Evolutionary conservation across 2,329 filamentous ascomycete genomes (phyloP).

Genomic region (Aspergillus fructus): DNA sequence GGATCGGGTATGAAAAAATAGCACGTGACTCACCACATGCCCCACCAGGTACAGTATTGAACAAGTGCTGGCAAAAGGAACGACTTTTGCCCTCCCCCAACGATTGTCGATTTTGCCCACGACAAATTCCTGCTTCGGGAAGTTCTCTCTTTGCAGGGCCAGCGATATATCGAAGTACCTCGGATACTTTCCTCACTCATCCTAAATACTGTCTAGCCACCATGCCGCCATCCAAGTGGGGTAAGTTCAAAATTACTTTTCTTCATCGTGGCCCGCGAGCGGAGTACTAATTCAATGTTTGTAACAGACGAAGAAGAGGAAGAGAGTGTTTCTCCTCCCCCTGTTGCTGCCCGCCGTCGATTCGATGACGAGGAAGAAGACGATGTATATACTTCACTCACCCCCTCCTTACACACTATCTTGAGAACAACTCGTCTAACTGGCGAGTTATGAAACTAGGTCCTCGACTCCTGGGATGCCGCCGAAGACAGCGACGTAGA

Average conservation of each 20-base stretch:
- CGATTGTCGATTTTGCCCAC: constrained; percentile 2
- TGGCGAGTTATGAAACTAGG: constrained; percentile 51
- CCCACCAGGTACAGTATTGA: constrained; percentile 17
- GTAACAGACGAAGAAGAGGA: constrained; percentile 53
- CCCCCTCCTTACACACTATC: neutral
- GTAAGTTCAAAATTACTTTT: constrained; percentile 35
- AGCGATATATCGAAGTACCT: constrained; percentile 2
- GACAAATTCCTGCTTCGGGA: neutral
- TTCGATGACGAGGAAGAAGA: constrained; percentile 92
- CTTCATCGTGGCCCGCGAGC: neutral
- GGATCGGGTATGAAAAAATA: constrained; percentile 18
- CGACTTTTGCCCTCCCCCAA: constrained; percentile 13
- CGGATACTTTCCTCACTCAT: constrained; percentile 4
- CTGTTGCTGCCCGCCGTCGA: constrained; percentile 59
- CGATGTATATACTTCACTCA: constrained; percentile 59
- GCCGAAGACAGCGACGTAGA: constrained; percentile 96
- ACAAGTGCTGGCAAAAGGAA: constrained; percentile 4
- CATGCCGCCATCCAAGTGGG: constrained; percentile 52
- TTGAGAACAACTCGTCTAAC: neutral
- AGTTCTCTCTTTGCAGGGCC: neutral
- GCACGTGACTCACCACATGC: constrained; percentile 21
- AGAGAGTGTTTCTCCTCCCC: constrained; percentile 50
- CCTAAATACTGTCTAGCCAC: constrained; percentile 21
- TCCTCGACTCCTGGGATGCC: constrained; percentile 95
- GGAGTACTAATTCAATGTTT: constrained; percentile 7